Percentiles rank a stretch among this genome's conserved stretches.
phyloP scores from a whole-genome alignment of 2,329 filamentous ascomycete species.

The Cercospora berteroae region DNA sequence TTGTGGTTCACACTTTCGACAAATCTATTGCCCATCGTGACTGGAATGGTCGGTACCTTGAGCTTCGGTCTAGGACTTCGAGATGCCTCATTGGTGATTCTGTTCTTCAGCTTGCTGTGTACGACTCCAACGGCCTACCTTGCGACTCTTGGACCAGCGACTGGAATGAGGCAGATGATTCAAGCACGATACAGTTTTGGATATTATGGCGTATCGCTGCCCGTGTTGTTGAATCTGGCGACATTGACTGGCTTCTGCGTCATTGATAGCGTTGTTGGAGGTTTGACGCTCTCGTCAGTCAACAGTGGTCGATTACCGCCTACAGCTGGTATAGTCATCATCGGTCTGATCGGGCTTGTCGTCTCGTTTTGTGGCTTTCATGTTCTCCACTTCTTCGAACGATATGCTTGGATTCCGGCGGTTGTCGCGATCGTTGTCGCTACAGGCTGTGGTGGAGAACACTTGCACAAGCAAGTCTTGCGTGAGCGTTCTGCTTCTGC shows the following conservation, averaged over 20 bases:
- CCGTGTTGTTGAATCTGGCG: constrained; percentile 61
- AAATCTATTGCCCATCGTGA: constrained; percentile 60
- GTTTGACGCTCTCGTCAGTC: constrained; percentile 56
- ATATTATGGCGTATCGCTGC: constrained; percentile 56
- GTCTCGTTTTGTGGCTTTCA: constrained; percentile 61
- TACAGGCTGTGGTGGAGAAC: constrained; percentile 42
- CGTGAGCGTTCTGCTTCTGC: constrained; percentile 45
- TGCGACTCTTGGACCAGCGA: constrained; percentile 59
- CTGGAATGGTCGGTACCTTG: constrained; percentile 61
- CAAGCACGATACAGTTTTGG: constrained; percentile 64
- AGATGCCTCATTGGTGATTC: constrained; percentile 58
- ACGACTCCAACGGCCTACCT: constrained; percentile 57
- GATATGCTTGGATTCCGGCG: constrained; percentile 45
- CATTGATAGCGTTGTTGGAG: constrained; percentile 61
- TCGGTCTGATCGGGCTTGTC: constrained; percentile 56
- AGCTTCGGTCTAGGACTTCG: constrained; percentile 56
- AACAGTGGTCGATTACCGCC: constrained; percentile 49
- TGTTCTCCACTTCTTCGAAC: constrained; percentile 48
- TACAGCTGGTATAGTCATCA: constrained; percentile 61
- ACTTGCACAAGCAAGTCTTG: constrained; percentile 47
- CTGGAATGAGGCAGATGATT: constrained; percentile 65
- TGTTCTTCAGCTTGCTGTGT: constrained; percentile 62
- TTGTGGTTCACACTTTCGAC: constrained; percentile 60
- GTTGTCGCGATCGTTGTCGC: constrained; percentile 43
- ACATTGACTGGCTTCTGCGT: constrained; percentile 64